These are phyloP conservation scores for Suillus subaureus DNA, from an alignment of 768 basidiomycete species.

Conservation along the genomic window DNA sequence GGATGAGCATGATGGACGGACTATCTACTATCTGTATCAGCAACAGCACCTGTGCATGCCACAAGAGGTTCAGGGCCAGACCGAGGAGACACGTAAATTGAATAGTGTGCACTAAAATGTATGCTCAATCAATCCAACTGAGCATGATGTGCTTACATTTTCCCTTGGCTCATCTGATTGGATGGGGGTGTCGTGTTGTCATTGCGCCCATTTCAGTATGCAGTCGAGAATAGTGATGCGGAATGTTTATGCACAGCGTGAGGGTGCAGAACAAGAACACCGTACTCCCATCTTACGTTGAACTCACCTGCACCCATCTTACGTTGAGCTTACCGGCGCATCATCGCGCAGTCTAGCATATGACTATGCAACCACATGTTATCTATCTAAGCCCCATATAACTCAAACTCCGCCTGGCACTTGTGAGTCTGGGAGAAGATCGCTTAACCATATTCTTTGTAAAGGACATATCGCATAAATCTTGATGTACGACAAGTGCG, in stretches of 20 bases:
- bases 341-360: neutral
- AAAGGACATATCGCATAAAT: slow-evolving; percentile 79
- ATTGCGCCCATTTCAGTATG: neutral
- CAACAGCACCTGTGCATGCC: too few relatives aligned
- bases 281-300: neutral
- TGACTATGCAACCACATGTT: neutral
- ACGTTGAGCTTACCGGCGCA: neutral
- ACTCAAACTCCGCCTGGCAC: slow-evolving; percentile 77
- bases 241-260: neutral
- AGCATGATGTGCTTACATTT: too few relatives aligned
- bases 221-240: neutral
- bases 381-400: slow-evolving; percentile 48
- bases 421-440: slow-evolving; percentile 48
- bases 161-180: too few relatives aligned
- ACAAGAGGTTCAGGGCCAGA: too few relatives aligned
- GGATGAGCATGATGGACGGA: too few relatives aligned
- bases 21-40: too few relatives aligned
- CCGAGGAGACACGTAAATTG: too few relatives aligned
- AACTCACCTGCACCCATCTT: neutral
- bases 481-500: slow-evolving; percentile 71
- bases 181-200: too few relatives aligned
- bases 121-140: too few relatives aligned
- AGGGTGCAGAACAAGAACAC: neutral
- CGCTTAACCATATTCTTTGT: slow-evolving; percentile 75
- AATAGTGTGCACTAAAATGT: too few relatives aligned